Conservation (phyloP, 768 basidiomycete species). For the Rhizopogon roseolus region DNA sequence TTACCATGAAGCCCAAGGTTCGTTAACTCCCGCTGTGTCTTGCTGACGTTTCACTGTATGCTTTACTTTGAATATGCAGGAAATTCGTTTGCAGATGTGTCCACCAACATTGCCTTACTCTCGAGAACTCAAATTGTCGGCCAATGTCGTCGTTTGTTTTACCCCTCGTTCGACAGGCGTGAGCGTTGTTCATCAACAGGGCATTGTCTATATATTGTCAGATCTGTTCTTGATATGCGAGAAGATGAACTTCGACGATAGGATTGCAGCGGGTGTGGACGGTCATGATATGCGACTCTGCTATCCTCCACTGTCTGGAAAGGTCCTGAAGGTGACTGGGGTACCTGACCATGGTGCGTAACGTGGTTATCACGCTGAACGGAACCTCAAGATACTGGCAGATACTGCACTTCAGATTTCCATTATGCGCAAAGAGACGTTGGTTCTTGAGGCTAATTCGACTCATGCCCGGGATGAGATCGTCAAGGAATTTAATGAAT, state of each 20-base stretch:
- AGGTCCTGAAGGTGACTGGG: constrained; percentile 74
- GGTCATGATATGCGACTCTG: constrained; percentile 86
- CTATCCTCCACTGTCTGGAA: constrained; percentile 94
- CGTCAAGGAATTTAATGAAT: constrained; percentile 70
- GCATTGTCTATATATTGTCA: constrained; percentile 84
- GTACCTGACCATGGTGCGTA: constrained; percentile 55
- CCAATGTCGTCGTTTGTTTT: constrained; percentile 71
- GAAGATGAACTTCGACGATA: constrained; percentile 68
- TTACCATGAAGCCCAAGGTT: constrained; percentile 93
- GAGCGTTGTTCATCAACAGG: constrained; percentile 73
- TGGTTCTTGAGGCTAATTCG: constrained; percentile 63
- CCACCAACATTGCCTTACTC: constrained; percentile 75
- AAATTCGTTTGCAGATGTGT: constrained; percentile 85
- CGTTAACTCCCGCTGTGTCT: constrained; percentile 3
- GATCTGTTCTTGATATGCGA: constrained; percentile 93
- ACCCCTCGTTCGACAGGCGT: constrained; percentile 68
- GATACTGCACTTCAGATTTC: constrained; percentile 71
- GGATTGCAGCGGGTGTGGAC: constrained; percentile 39
- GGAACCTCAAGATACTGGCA: constrained; percentile 27
- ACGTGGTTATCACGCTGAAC: background rate
- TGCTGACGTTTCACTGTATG: constrained; percentile 2
- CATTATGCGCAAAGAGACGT: constrained; percentile 84
- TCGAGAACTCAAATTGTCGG: constrained; percentile 70
- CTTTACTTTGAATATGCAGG: constrained; percentile 37
- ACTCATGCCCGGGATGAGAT: constrained; percentile 55